phyloP scores from a whole-genome alignment of 75 land plant genomes.

The Cupressus sempervirens region DNA sequence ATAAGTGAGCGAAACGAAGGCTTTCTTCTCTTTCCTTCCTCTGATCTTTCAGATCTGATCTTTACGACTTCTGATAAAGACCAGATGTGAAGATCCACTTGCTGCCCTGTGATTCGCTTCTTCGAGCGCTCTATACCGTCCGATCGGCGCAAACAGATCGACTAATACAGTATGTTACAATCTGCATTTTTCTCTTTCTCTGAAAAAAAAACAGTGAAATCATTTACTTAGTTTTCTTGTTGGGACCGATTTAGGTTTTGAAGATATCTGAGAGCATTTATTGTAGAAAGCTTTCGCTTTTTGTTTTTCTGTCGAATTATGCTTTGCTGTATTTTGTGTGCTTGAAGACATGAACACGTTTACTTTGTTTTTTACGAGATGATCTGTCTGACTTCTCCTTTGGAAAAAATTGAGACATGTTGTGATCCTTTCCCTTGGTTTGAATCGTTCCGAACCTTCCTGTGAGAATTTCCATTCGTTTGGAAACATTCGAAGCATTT shows the following conservation, averaged over 20 bases:
- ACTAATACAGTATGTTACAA: neutral
- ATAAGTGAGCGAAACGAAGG: neutral
- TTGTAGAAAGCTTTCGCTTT: neutral
- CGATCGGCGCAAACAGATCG: neutral
- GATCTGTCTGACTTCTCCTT: neutral
- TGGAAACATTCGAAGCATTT: no score
- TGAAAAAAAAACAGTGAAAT: neutral
- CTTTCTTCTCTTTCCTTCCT: neutral
- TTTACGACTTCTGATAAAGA: neutral
- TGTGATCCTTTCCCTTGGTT: neutral
- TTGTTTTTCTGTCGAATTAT: neutral
- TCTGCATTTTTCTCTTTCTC: neutral
- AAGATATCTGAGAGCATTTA: neutral
- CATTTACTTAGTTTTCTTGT: neutral
- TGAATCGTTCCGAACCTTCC: neutral
- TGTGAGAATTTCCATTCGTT: neutral
- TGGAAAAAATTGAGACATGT: neutral
- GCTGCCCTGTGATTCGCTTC: neutral
- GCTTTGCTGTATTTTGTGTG: neutral
- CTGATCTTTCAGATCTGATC: slow-evolving; percentile 1
- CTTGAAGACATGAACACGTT: neutral
- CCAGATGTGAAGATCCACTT: neutral
- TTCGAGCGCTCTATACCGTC: neutral
- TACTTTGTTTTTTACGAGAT: neutral
- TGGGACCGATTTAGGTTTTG: neutral